Evolutionary conservation across 345 rosid genomes (phyloP), one percentile per base, ranked within the genome.

Genomic region (Boechera stricta): DNA sequence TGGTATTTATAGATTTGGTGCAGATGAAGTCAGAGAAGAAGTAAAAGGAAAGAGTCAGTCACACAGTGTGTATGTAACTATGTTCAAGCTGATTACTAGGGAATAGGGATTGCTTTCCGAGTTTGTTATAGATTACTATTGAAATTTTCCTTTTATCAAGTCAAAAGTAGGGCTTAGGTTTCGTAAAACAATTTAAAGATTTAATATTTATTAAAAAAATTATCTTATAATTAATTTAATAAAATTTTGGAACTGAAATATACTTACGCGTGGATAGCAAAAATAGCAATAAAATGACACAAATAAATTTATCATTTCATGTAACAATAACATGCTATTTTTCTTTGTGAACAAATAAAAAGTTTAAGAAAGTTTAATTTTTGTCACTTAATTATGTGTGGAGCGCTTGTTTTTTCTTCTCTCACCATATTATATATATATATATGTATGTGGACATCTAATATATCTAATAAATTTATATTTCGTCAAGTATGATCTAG

Each of bases 41-140:
- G 38, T 59, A 35, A 54, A 69, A 69, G 51, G 75, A 69, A 76
- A 15, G 53, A 69, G 71, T 76, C 80, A 69, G 75, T 69, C 71
- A 62, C 48, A 44, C 28, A 24, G 9, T 51, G 51, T 53, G 79
- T 61, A 28, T 71, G 63, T 53, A 4, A 67, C 68, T 49, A 38
- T 1, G 69, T 71, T 71, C 60, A 70, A 45, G 53, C 76, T 71
- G 72, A 49, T 77, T 64, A 64, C 73, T 72, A 64, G 67, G 66
- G 77, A 71, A 71, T 63, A 64, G 56, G 80, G 32, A 52, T 33
- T 53, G 16, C 2, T 7, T 64, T 77, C 10, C 12, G 31, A 69
- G 75, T 69, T 69, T 76, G 75, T 76, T 77, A 35, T 24, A 77
- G 11, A 63, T 52, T 21, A n/a, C 5, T 41, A 10, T 13, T 70